Conservation (phyloP, 2,329 filamentous ascomycete species). For the Cercospora zeina region DNA sequence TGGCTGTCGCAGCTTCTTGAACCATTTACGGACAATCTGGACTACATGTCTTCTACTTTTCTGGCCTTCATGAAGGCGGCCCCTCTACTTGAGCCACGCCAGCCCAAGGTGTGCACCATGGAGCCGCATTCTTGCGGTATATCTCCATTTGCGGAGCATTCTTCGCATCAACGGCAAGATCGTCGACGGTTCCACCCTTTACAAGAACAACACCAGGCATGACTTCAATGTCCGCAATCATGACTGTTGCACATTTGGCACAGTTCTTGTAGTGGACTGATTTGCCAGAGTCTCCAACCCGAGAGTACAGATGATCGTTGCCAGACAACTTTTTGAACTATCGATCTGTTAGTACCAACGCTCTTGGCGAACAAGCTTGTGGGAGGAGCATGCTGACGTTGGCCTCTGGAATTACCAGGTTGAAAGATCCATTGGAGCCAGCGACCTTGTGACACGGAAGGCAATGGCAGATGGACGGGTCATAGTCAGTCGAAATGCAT, state of each 20-base stretch:
- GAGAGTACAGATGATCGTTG: constrained; percentile 29
- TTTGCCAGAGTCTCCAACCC: constrained; percentile 39
- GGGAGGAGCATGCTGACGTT: constrained; percentile 25
- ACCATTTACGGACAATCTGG: background rate
- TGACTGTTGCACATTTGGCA: constrained; percentile 36
- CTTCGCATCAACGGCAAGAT: constrained; percentile 30
- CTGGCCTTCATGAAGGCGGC: constrained; percentile 9
- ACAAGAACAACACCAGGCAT: constrained; percentile 35
- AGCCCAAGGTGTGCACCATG: constrained; percentile 33
- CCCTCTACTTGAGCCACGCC: constrained; percentile 35
- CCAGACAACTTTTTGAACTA: constrained; percentile 39
- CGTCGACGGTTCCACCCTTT: constrained; percentile 40
- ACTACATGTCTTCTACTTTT: background rate
- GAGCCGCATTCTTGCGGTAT: constrained; percentile 37
- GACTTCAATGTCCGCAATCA: constrained; percentile 33
- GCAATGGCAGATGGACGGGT: constrained; percentile 37
- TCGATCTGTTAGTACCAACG: constrained; percentile 11
- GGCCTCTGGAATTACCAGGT: constrained; percentile 34
- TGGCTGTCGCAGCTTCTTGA: background rate
- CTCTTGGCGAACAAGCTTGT: background rate
- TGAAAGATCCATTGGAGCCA: constrained; percentile 38
- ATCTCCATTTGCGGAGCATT: constrained; percentile 35
- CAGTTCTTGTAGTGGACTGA: constrained; percentile 38
- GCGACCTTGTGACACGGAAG: constrained; percentile 39
- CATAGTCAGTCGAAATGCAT: background rate